Base-by-base conservation (phyloP, 495 filamentous ascomycete genomes). In the Articulospora tetracladia region DNA sequence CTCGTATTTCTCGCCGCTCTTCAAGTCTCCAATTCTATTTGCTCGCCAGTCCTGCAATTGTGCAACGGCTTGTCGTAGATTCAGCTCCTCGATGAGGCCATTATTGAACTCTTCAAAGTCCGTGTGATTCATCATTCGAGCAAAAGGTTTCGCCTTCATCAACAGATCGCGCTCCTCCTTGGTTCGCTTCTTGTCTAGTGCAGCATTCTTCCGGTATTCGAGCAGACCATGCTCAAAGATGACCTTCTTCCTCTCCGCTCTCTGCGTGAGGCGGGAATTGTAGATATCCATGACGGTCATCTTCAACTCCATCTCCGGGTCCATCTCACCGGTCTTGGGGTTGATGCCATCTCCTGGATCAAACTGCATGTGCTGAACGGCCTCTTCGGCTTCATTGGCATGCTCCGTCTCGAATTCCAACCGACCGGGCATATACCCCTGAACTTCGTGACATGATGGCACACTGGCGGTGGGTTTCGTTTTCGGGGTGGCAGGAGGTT, bases 241-340 rank as follows among this genome's bases (percentile, higher is more conserved):
- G 22, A 97, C 86, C 74, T 93, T 95, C 72, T 99, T 99, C 44
- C 94, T 83, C 67, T 98, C 93, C n/a, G 89, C 93, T 30, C 94
- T 85, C 44, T 90, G 87, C 7, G 92, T 96, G 24, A 99, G 77
- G 17, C 93, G 88, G 25, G 90, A 87, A 68, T 98, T 98, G 75
- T 99, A 99, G 57, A 99, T 97, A 63, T 97, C 92, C 81, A 99
- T 97, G 2, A 99, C 92, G 0, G 92, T 96, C 77, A 97, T 84
- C 78, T 99, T 99, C 60, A 99, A 79, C 61, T 97, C 93, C 79
- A 93, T 93, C 73, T 99, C 94, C 12, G 93, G 91, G 60, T 98
- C 95, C 19, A 89, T 74, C 65, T 92, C 88, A 61, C 90, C 89
- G 1, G 91, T 97, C 13, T 80, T 75, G 4, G 86, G 85, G 62